Conservation (phyloP, 1,139 yeast species). For the Blastobotrys malaysiensis region DNA sequence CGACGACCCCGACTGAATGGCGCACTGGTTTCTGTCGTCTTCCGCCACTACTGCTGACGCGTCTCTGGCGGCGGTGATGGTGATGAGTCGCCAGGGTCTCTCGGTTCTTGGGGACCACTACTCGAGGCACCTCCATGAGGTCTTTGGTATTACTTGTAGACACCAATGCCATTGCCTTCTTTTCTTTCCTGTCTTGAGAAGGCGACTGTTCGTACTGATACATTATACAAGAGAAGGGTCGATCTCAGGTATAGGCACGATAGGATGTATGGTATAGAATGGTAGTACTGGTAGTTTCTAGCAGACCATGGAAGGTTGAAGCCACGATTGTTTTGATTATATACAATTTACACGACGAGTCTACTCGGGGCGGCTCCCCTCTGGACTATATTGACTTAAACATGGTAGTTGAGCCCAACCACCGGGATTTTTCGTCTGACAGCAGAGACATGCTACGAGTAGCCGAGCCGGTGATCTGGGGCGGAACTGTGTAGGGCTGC, state of each 20-base stretch:
- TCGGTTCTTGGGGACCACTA: not conserved
- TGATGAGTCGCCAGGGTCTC: not conserved
- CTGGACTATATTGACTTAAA: not conserved
- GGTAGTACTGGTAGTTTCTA: not conserved
- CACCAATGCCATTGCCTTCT: not conserved
- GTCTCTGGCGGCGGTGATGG: not conserved
- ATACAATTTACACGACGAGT: not conserved
- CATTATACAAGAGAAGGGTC: no score
- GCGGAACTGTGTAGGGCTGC: not conserved
- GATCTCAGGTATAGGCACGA: no score
- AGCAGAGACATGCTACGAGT: not conserved
- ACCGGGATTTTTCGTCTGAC: not conserved
- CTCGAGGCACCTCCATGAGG: not conserved
- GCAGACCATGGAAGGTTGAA: not conserved
- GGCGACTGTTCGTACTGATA: not conserved
- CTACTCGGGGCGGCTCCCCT: not conserved
- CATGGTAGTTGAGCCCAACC: not conserved
- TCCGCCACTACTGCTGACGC: not conserved
- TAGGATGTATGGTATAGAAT: not conserved
- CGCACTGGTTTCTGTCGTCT: not conserved
- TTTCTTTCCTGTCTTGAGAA: not conserved
- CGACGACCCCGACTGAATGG: not conserved
- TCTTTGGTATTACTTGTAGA: not conserved
- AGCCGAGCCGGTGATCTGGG: not conserved
- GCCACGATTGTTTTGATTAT: not conserved